Evolutionary conservation across 139 green algal species (phyloP).

Genomic region (Haematococcus sp.): DNA sequence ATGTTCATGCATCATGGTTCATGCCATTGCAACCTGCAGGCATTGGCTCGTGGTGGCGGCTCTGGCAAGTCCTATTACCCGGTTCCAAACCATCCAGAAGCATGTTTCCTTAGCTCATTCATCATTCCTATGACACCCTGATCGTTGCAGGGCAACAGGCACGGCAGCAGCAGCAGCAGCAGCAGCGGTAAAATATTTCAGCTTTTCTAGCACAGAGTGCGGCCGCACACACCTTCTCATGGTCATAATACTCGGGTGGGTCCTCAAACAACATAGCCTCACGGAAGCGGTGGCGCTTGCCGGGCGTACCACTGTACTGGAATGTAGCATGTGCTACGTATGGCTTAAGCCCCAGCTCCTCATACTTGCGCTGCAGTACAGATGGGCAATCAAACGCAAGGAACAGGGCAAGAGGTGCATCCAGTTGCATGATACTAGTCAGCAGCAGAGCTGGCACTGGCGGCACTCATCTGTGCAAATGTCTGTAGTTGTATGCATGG

Average conservation of each 20-base stretch:
- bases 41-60: too few relatives aligned
- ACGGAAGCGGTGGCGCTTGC: slow-evolving; percentile 84
- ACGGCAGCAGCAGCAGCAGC: too few relatives aligned
- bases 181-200: too few relatives aligned
- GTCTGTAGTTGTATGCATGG: neutral
- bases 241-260: slow-evolving; percentile 63
- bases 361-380: slow-evolving; percentile 62
- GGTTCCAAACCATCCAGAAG: too few relatives aligned
- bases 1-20: too few relatives aligned
- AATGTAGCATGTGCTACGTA: slow-evolving; percentile 92
- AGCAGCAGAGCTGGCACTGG: neutral
- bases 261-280: slow-evolving; percentile 78
- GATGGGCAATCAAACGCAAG: neutral
- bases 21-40: too few relatives aligned
- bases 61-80: too few relatives aligned
- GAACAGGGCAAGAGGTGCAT: neutral
- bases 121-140: too few relatives aligned
- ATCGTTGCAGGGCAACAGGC: too few relatives aligned
- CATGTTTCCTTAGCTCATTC: too few relatives aligned
- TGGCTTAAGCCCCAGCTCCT: slow-evolving; percentile 58
- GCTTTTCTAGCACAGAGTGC: too few relatives aligned
- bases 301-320: slow-evolving; percentile 82
- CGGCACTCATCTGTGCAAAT: too few relatives aligned
- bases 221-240: slow-evolving; percentile 29
- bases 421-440: neutral